Percentiles rank a stretch among this genome's conserved stretches.
Evolutionary conservation across 2,329 filamentous ascomycete species (phyloP).

Genomic region (Neonectria punicea): DNA sequence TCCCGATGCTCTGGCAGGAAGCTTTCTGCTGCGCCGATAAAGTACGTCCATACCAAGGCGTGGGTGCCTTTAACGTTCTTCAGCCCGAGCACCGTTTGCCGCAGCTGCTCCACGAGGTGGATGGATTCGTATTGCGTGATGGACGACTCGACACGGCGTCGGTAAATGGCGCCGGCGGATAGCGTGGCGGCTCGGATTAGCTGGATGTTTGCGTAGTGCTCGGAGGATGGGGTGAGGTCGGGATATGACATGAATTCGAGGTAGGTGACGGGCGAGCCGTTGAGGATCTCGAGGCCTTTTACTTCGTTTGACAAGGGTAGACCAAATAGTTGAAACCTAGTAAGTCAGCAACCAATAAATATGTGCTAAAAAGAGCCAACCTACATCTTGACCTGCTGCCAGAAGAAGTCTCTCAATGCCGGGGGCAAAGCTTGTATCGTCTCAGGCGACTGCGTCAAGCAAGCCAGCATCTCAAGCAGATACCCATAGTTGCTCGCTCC

Average conservation of each 20-base stretch:
- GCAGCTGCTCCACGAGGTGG: conserved; percentile 46
- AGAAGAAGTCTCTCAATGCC: conserved; percentile 40
- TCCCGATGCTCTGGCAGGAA: conserved; percentile 46
- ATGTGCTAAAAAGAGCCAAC: fast-evolving
- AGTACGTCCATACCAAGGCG: conserved; percentile 54
- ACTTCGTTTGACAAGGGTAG: conserved; percentile 41
- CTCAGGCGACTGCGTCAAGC: conserved; percentile 38
- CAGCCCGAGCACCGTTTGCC: conserved; percentile 43
- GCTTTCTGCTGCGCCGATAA: conserved; percentile 53
- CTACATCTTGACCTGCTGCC: conserved; percentile 48
- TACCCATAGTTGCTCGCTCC: conserved; percentile 51
- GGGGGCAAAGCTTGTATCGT: conserved; percentile 32
- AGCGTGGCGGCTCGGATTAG: conserved; percentile 39
- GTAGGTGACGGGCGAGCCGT: conserved; percentile 35
- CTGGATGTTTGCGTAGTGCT: conserved; percentile 31
- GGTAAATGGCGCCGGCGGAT: conserved; percentile 43
- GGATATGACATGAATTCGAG: conserved; percentile 44
- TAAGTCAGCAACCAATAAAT: not conserved
- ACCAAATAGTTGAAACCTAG: conserved; percentile 46
- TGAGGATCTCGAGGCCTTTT: conserved; percentile 41
- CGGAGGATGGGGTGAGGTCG: conserved; percentile 30
- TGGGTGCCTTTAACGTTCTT: conserved; percentile 47
- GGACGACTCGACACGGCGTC: conserved; percentile 36
- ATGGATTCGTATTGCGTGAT: conserved; percentile 36
- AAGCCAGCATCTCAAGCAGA: conserved; percentile 50